A percentile compares a stretch with the other conserved stretches of the same genome.
phyloP scores from a whole-genome alignment of 352 stramenopile species.

The Thalassiosira mediterranea region DNA sequence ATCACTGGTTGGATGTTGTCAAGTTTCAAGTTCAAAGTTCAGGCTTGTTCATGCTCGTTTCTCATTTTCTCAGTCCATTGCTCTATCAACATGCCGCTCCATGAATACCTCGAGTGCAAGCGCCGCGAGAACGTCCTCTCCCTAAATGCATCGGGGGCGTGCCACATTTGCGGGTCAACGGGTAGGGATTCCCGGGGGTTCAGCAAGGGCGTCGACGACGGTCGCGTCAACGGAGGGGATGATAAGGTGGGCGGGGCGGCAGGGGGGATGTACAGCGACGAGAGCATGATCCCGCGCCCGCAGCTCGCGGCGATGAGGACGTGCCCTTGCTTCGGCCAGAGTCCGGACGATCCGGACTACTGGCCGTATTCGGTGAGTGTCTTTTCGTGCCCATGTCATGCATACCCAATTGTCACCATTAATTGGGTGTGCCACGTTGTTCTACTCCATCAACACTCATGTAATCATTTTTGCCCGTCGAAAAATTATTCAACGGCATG shows the following conservation, averaged over 20 bases:
- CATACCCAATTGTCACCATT: no score
- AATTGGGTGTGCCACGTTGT: no score
- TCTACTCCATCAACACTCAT: no score
- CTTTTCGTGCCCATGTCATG: neutral
- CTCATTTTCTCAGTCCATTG: no score
- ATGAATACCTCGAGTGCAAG: conserved; percentile 45
- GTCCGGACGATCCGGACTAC: conserved; percentile 8
- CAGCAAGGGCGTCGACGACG: neutral
- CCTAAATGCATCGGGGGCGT: conserved; percentile 27
- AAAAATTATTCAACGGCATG: neutral
- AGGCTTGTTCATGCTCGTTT: no score
- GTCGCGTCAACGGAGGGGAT: no score
- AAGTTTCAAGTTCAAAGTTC: no score
- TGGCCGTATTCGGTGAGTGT: conserved; percentile 29
- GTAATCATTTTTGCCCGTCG: neutral
- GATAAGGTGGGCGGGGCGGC: no score
- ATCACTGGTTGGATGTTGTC: no score
- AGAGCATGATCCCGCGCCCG: neutral
- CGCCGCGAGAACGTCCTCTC: conserved; percentile 35
- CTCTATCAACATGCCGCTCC: conserved; percentile 22
- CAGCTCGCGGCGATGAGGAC: conserved; percentile 27
- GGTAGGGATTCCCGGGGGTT: conserved; percentile 15
- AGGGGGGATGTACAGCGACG: no score
- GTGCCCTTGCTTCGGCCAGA: conserved; percentile 22
- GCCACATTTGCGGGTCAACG: conserved; percentile 43